A percentile compares a stretch with the other conserved stretches of the same genome.
phyloP scores from a whole-genome alignment of 768 basidiomycete species.

The Mycena latifolia region DNA sequence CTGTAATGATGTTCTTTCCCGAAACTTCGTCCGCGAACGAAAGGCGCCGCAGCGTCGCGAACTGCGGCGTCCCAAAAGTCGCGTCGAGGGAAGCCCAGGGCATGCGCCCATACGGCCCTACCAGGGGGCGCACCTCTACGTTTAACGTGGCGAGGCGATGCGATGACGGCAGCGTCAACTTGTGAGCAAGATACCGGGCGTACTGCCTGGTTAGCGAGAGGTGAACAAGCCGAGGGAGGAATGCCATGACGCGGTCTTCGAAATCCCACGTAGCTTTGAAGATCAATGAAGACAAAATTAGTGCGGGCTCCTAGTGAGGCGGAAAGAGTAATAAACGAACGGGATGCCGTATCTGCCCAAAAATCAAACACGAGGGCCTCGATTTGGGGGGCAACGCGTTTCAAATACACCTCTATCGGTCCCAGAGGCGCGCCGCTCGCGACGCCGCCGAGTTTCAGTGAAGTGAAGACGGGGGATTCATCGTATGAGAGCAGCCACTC shows the following conservation, averaged over 20 bases:
- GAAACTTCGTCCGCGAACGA: no score
- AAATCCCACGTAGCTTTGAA: background rate
- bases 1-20: no score
- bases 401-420: background rate
- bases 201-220: background rate
- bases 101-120: no score
- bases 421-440: background rate
- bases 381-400: constrained; percentile 4
- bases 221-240: background rate
- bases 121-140: constrained; percentile 1
- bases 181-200: background rate
- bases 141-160: background rate
- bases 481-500: constrained; percentile 2
- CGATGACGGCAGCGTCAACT: background rate
- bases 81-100: no score
- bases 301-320: background rate
- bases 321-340: background rate
- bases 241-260: background rate
- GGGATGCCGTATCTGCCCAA: background rate
- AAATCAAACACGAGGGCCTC: background rate
- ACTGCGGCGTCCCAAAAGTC: no score
- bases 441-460: background rate
- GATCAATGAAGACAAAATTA: background rate
- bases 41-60: no score
- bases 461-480: constrained; percentile 2